Conservation (phyloP, 2,329 filamentous ascomycete species). For the Claviceps sp. region DNA sequence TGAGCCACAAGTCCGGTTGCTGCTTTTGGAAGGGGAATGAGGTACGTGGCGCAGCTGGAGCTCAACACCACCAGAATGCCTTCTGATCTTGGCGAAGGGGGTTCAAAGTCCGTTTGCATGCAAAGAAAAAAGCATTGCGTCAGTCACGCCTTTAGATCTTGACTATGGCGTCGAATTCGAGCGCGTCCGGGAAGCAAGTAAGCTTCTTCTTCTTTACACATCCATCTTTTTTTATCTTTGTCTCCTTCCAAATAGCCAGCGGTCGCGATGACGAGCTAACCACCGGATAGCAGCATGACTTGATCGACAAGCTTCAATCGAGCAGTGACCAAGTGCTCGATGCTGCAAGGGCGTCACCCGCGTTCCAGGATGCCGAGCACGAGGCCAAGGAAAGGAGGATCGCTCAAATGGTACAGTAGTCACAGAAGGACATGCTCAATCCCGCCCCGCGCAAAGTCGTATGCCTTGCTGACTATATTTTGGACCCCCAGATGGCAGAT, state of each 20-base stretch:
- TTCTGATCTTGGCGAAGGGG: background rate
- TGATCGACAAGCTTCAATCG: constrained; percentile 26
- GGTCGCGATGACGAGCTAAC: background rate
- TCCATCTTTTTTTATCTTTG: background rate
- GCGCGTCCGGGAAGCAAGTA: constrained; percentile 18
- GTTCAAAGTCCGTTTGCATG: background rate
- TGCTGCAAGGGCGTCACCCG: constrained; percentile 24
- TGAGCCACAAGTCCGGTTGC: background rate
- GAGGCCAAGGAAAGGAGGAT: constrained; percentile 26
- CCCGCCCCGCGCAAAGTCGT: no score
- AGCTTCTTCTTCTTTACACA: constrained; percentile 4
- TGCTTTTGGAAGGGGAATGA: background rate
- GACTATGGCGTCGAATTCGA: constrained; percentile 21
- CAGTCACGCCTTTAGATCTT: background rate
- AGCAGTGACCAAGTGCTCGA: constrained; percentile 24
- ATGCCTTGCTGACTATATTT: no score
- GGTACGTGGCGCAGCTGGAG: background rate
- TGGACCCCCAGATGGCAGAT: constrained; percentile 31
- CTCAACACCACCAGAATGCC: background rate
- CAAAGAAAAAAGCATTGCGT: background rate
- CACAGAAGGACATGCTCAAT: background rate
- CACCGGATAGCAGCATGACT: constrained; percentile 15
- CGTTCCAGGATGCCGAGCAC: constrained; percentile 23
- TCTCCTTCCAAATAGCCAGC: background rate
- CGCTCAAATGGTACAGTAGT: constrained; percentile 21